A percentile compares a stretch with the other conserved stretches of the same genome.
Conservation (phyloP, 2,329 filamentous ascomycete genomes). For the Calonectria leucothoes region DNA sequence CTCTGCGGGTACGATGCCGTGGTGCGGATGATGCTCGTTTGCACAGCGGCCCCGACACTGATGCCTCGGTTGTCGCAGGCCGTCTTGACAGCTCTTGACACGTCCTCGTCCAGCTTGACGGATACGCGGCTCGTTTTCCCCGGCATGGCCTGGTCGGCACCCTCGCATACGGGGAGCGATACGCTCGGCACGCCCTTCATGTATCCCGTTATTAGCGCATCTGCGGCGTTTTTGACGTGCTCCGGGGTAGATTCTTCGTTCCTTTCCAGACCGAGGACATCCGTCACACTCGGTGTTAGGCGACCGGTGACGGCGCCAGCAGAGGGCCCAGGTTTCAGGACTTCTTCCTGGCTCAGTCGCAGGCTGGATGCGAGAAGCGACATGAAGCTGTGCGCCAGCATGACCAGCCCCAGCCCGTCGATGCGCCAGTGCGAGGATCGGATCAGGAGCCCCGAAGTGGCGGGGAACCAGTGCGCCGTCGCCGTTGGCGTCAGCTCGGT, state of each 20-base stretch:
- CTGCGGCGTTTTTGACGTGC: background rate
- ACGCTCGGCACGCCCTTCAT: background rate
- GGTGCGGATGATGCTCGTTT: background rate
- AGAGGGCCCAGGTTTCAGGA: background rate
- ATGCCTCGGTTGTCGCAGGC: background rate
- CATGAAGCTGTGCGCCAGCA: background rate
- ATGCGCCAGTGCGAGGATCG: background rate
- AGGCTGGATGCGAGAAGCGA: background rate
- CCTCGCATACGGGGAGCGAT: background rate
- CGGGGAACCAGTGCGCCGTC: background rate
- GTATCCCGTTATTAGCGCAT: background rate
- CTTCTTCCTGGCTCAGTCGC: background rate
- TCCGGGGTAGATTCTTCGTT: background rate
- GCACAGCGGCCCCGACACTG: background rate
- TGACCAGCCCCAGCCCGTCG: background rate
- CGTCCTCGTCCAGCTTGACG: background rate
- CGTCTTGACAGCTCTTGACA: background rate
- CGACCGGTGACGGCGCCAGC: background rate
- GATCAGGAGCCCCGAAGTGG: background rate
- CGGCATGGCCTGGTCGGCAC: background rate
- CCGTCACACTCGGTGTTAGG: background rate
- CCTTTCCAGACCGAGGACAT: background rate
- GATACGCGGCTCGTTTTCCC: background rate
- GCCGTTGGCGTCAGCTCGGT: background rate
- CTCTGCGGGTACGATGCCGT: background rate